Evolutionary conservation across 2,329 filamentous ascomycete species (phyloP), one percentile per base, ranked within the genome.

Genomic region (Cyphellophora attinorum): DNA sequence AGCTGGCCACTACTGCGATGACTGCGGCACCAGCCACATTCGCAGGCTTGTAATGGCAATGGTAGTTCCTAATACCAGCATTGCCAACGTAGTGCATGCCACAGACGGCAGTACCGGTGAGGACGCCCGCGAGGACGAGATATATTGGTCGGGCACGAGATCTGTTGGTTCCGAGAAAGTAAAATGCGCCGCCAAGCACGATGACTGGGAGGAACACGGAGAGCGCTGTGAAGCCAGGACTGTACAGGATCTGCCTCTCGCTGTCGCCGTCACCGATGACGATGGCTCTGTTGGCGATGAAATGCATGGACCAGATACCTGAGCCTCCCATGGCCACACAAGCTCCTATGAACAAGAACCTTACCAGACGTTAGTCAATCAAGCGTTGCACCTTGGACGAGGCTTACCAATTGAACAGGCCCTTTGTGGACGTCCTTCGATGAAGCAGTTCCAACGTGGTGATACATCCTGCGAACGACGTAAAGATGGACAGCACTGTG

Each of bases 71-170:
- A 41, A 89, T 85, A 19, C 84, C 85, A 19, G 81, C 73, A 52
- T 93, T 86, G n/a, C 84, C 84, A 12, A 89, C 65, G 50, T 91
- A 93, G 55, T 93, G 83, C 85, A 93, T 91, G 19, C 80, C 81
- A 40, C 81, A 85, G 32, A 91, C 79, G 14, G 83, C 79, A 4
- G 76, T 65, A 11, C 85, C 85, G 2, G 81, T 80, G 28, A 88
- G 65, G 2, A 75, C 51, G 5, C 85, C 84, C 6, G 81, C 79
- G 4, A 74, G 51, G 5, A 68, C 51, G 8, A 82, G 68, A 29
- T 77, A 71, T 56, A 69, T 59, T 58, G 72, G 72, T 12, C 68
- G 70, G 11, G 79, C 66, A 17, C 55, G 62, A 42, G 73, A 72
- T 8, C 21, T 8, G 47, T 70, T 70, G 17, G 70, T 67, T 5